Base-by-base conservation (phyloP, 2,329 filamentous ascomycete genomes). In the Hymenoscyphus scutula region DNA sequence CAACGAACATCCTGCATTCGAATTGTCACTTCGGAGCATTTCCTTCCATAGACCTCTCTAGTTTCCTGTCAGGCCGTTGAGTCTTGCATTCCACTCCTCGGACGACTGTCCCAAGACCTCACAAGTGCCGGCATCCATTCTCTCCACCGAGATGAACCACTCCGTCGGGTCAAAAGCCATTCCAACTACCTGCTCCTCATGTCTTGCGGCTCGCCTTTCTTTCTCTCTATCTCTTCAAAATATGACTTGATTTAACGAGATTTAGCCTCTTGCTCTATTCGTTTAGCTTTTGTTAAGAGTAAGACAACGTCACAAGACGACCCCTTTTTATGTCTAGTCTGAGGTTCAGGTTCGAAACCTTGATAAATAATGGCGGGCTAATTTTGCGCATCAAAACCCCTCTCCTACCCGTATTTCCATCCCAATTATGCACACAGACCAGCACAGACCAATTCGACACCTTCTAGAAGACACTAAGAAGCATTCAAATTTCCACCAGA, bases 401-500 rank as follows among this genome's bases (percentile, higher is more conserved):
- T 48, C n/a, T n/a, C 23, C 41, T 48, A 11, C n/a, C 19, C 19
- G 41, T 48, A n/a, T 48, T 11, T 34, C 10, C 41, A 25, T 48
- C 41, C 41, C 19, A 48, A 48, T 10, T 48, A 48, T 25, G 32
- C 32, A 48, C 17, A 45, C 41, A 48, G 19, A 48, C n/a, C 23
- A 30, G 59, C 59, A 57, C 59, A 56, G 59, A 57, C 59, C 54
- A 51, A 25, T 17, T 17, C 25, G 25, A 32, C 37, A 8, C 29
- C 27, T 65, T 65, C 58, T 23, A 61, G 63, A 65, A 65, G 56
- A 57, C 63, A 59, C 63, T 58, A 63, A 65, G 61, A 63, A 62
- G 30, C 53, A 58, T 45, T 54, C 53, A 41, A 61, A 57, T 57
- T 56, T 56, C 56, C 37, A 62, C 54, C 27, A 56, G 17, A 45